A percentile compares a stretch with the other conserved stretches of the same genome.
Evolutionary conservation across 2,329 filamentous ascomycete genomes (phyloP).

Genomic region (Xylaria multiplex): DNA sequence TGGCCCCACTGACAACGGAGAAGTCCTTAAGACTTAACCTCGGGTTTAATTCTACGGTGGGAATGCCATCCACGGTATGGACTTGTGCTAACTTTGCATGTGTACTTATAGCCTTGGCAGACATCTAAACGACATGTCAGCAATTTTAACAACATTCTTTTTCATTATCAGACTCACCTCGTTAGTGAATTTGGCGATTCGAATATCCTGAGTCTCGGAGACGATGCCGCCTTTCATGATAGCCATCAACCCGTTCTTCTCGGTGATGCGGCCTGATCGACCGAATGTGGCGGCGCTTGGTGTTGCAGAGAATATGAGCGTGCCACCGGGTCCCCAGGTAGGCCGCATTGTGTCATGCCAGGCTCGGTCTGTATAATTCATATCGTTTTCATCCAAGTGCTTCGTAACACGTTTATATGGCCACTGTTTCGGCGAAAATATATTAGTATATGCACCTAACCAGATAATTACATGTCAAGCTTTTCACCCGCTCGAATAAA

Average conservation of each 20-base stretch:
- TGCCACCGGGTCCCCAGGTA: conserved; percentile 79
- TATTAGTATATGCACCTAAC: conserved; percentile 55
- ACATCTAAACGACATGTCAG: conserved; percentile 55
- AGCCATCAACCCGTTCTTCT: conserved; percentile 61
- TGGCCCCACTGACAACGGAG: conserved; percentile 50
- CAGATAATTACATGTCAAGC: conserved; percentile 41
- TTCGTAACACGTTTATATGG: conserved; percentile 84
- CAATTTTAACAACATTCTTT: neutral
- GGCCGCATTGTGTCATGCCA: conserved; percentile 82
- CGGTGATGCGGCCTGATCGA: conserved; percentile 47
- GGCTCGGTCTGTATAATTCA: conserved; percentile 70
- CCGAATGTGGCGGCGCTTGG: conserved; percentile 47
- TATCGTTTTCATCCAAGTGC: conserved; percentile 67
- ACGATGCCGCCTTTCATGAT: conserved; percentile 67
- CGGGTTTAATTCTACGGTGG: conserved; percentile 63
- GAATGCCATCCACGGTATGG: conserved; percentile 65
- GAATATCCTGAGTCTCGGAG: conserved; percentile 71
- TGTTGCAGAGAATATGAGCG: conserved; percentile 71
- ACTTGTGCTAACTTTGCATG: conserved; percentile 68
- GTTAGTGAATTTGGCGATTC: conserved; percentile 70
- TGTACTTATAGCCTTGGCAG: conserved; percentile 62
- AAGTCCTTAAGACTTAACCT: conserved; percentile 62
- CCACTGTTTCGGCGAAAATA: conserved; percentile 70
- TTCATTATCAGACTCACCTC: conserved; percentile 54
- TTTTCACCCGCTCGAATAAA: conserved; percentile 27